A percentile compares a stretch with the other conserved stretches of the same genome.
phyloP scores from a whole-genome alignment of 2,329 filamentous ascomycete genomes.

The Stagonosporopsis vannaccii region DNA sequence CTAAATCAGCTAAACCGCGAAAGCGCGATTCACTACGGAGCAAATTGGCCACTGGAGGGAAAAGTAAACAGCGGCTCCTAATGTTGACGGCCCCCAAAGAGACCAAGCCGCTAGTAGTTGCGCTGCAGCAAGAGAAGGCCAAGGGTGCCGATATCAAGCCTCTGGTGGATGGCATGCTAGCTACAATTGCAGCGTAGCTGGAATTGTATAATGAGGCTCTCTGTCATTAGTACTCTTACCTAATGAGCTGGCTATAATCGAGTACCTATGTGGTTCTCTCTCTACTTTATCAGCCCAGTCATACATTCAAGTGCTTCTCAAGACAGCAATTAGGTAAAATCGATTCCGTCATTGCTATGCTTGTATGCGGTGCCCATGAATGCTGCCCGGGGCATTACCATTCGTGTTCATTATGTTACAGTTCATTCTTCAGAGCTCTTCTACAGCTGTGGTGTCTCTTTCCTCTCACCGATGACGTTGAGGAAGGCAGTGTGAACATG shows the following conservation, averaged over 20 bases:
- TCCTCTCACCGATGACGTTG: slow-evolving; percentile 75
- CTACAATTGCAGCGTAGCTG: slow-evolving; percentile 8
- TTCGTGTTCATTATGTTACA: slow-evolving; percentile 1
- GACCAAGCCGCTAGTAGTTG: slow-evolving; percentile 23
- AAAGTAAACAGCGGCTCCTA: slow-evolving; percentile 16
- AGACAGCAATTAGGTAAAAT: not conserved
- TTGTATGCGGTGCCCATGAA: not conserved
- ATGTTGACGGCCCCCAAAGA: slow-evolving; percentile 20
- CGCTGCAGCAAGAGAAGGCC: slow-evolving; percentile 33
- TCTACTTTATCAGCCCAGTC: not conserved
- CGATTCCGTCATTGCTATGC: slow-evolving; percentile 9
- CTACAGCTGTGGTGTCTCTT: slow-evolving; percentile 39
- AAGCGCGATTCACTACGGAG: slow-evolving; percentile 25
- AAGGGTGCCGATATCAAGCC: slow-evolving; percentile 33
- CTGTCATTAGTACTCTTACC: not conserved
- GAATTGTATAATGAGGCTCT: not conserved
- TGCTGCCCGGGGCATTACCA: not conserved
- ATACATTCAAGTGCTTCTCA: not conserved
- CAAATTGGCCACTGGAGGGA: slow-evolving; percentile 14
- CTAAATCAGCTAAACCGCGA: slow-evolving; percentile 10
- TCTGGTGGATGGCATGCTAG: slow-evolving; percentile 21
- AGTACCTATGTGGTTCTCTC: not conserved
- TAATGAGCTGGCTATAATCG: not conserved
- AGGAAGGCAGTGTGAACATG: slow-evolving; percentile 85
- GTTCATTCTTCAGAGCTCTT: not conserved